A percentile compares a stretch with the other conserved stretches of the same genome.
Conservation (phyloP, 441 rosid genomes). For the Erodium chrysanthum region DNA sequence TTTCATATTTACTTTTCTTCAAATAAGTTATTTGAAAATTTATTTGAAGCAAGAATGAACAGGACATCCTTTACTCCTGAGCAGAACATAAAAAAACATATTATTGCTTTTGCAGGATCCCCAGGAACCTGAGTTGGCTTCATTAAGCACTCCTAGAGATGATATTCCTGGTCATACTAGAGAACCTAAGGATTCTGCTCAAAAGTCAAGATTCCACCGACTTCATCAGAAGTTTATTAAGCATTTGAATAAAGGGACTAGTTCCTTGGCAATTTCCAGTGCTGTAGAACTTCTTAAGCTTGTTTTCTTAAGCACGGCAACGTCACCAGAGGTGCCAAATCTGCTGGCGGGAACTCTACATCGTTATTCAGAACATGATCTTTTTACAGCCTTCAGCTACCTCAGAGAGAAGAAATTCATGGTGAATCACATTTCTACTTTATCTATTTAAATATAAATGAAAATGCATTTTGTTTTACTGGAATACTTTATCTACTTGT, state of each 20-base stretch:
- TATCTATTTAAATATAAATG: slow-evolving; percentile 15
- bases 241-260: slow-evolving; percentile 45
- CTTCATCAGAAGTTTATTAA: slow-evolving; percentile 48
- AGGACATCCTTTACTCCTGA: not conserved
- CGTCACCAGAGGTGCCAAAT: slow-evolving; percentile 53
- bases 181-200: slow-evolving; percentile 32
- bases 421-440: slow-evolving; percentile 36
- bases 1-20: slow-evolving; percentile 7
- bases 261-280: slow-evolving; percentile 78
- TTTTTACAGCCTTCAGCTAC: slow-evolving; percentile 91
- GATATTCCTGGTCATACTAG: slow-evolving; percentile 20
- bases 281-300: slow-evolving; percentile 92
- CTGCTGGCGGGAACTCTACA: slow-evolving; percentile 66
- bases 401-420: slow-evolving; percentile 77
- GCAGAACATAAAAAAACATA: slow-evolving; percentile 12
- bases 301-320: slow-evolving; percentile 75
- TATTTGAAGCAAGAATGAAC: slow-evolving; percentile 7
- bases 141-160: slow-evolving; percentile 27
- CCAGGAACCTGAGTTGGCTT: slow-evolving; percentile 38
- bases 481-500: not conserved
- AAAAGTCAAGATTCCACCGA: slow-evolving; percentile 37
- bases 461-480: not conserved
- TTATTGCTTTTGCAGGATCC: slow-evolving; percentile 29
- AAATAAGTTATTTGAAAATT: not conserved
- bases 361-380: slow-evolving; percentile 88